Evolutionary conservation across 495 filamentous ascomycete genomes (phyloP).

Genomic region (Hypoxylon cercidicola): DNA sequence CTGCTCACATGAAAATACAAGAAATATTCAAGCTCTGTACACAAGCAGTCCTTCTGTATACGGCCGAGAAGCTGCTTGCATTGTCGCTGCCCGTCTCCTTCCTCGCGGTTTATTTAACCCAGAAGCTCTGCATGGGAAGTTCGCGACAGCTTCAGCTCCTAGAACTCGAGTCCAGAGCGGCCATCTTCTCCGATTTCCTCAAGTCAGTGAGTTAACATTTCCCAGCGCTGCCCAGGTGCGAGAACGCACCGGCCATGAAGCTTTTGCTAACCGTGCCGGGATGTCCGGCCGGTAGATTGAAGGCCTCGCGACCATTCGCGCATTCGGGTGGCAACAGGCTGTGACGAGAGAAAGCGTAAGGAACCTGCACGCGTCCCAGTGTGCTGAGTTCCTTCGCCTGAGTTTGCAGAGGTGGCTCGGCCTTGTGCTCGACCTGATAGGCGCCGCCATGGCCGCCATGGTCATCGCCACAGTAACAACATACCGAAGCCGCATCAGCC

Average conservation of each 20-base stretch:
- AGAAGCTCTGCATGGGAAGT: conserved; percentile 65
- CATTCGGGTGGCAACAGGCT: conserved; percentile 30
- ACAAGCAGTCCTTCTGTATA: conserved; percentile 47
- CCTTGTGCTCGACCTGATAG: conserved; percentile 59
- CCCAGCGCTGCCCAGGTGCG: no score
- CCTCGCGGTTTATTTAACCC: conserved; percentile 57
- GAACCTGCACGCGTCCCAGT: conserved; percentile 61
- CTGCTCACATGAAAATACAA: no score
- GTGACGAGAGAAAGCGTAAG: not conserved
- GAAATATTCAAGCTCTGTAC: conserved; percentile 43
- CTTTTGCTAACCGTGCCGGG: no score
- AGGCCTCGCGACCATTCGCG: conserved; percentile 57
- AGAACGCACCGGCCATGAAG: no score
- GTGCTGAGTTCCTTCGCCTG: conserved; percentile 58
- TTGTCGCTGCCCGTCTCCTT: conserved; percentile 41
- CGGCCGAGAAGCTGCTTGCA: conserved; percentile 41
- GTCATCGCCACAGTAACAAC: conserved; percentile 54
- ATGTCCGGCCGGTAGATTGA: no score
- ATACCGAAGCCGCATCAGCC: conserved; percentile 43
- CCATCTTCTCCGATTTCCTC: conserved; percentile 53
- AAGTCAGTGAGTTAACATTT: conserved; percentile 58
- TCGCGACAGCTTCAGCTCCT: conserved; percentile 67
- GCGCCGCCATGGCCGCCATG: conserved; percentile 51
- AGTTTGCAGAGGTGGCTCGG: conserved; percentile 65
- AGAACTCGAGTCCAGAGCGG: conserved; percentile 65